Evolutionary conservation across 2,329 filamentous ascomycete genomes (phyloP), one percentile per base, ranked within the genome.

Genomic region (Trichophyton simii): DNA sequence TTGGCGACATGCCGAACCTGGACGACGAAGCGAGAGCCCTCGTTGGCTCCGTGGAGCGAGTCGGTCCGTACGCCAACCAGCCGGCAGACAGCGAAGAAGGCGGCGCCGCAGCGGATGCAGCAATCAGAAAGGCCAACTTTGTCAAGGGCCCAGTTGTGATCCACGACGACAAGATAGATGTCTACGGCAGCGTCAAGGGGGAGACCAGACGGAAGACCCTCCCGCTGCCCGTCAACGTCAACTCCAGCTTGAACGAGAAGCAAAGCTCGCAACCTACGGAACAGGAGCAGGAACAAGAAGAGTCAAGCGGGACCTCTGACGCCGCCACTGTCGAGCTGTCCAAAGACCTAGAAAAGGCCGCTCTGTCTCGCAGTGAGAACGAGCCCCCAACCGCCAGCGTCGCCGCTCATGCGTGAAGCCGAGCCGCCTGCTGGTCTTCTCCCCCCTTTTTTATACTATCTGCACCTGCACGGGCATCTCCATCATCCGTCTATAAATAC

Each of bases 161-260:
- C 89, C 75, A 95, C 94, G 68, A 86, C 82, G 70, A 89, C 85
- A 57, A 89, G 88, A 69, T 91, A 84, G 71, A 88, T 90, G 78
- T 95, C 94, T 79, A 95, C 88, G 38, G 88, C 9, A 66, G 63
- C 54, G 38, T 65, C 18, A 60, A 59, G 34, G 65, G 65, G 3
- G 38, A 60, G 57, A 44, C 38, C 18, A 60, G 65, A 18, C 61
- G 62, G 58, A 63, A 58, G 54, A 62, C 58, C 9, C 38, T 65
- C 34, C 36, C 22, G 3, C 42, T 65, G 25, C 31, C 59, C 20
- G 7, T 48, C 41, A 22, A 2, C 22, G 22, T 22, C 22, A 22
- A 22, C 22, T 2, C 22, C 22, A 61, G 54, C 20, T 15, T 59
- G 46, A 41, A 15, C 9, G 41, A 42, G 34, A 54, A 54, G 22